Base-by-base conservation (phyloP, 2,329 filamentous ascomycete species). In the Amesomyces nigricolor region DNA sequence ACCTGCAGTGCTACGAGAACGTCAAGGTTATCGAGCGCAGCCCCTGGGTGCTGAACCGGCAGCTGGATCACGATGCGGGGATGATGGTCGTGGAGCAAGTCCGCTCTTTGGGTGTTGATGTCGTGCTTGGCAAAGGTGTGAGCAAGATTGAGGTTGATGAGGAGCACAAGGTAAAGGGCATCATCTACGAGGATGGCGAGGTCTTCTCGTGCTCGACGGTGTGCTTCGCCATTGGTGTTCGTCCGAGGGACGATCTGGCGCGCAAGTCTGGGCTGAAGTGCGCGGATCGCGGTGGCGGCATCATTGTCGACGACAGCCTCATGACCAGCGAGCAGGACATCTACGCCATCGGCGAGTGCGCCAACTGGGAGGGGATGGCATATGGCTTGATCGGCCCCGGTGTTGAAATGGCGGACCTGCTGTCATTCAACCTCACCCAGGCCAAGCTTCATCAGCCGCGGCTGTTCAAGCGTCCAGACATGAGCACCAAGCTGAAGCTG, bases 401-500 rank as follows among this genome's bases (percentile, higher is more conserved):
- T 16, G 80, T 96, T 37, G 91, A 95, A 70, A 95, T 95, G 89
- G 91, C 91, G 0, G 91, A 95, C 63, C 85, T 96, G 1, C 80
- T 96, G 3, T 84, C 91, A 10, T 96, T 94, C 75, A 96, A 96
- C 69, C 80, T 96, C 56, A 95, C 91, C 3, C 86, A 91, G 67
- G 88, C 89, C 32, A 86, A 87, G 66, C 78, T 82, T 2, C 87
- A 92, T 67, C 71, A 81, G 6, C 81, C 82, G 2, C 78, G 87
- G 32, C 76, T 75, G 30, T 95, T 95, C 76, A 89, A 89, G 69
- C 75, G 85, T 4, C 91, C 91, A 0, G 90, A 96, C 68, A 75
- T 96, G 40, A 95, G 91, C 75, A 96, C 91, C 0, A 96, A 95
- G 68, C 75, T 96, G 30, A 96, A 96, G 75, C 76, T 96, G 0